Evolutionary conservation across 148 eudicot species (phyloP), one percentile per base, ranked within the genome.

Genomic region (Dysphania ambrosioides): DNA sequence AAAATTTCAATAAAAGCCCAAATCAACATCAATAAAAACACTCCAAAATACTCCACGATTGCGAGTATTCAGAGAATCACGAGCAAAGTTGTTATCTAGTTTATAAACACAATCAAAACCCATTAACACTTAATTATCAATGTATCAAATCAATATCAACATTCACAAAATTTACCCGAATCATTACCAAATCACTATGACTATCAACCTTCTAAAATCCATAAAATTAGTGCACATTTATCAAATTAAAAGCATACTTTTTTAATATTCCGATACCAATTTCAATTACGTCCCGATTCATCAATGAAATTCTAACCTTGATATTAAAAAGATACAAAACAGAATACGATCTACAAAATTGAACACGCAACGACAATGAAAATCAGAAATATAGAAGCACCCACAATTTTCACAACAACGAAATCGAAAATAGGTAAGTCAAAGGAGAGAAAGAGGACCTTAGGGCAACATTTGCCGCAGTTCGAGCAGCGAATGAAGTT

Each of bases 381-480:
- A 44, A 11, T 15, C 51, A 44, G 51, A 44, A 12, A 44, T 16
- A 41, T 11, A 41, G n/a, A n/a, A n/a, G n/a, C n/a, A n/a, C n/a
- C n/a, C n/a, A n/a, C n/a, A n/a, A n/a, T n/a, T n/a, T n/a, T n/a
- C n/a, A n/a, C n/a, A n/a, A n/a, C n/a, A n/a, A n/a, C n/a, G n/a
- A n/a, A 13, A 40, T 27, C 35, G 36, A 38, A 21, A 15, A 15
- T 30, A 0, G 24, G 19, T 8, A 18, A 62, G 2, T 11, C 4
- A 44, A n/a, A 32, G 2, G 41, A 78, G 32, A 55, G 27, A 29
- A n/a, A 18, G 26, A 11, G 40, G 35, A 87, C 91, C 94, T 90
- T 90, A 56, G 90, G 94, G 85, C 91, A 90, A 80, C 88, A 88
- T 74, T 90, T 88, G 31, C 91, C 91, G 72, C 91, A 90, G 82